Evolutionary conservation across 805 yeast species (phyloP).

Genomic region (Debaryomyces prosopidis): DNA sequence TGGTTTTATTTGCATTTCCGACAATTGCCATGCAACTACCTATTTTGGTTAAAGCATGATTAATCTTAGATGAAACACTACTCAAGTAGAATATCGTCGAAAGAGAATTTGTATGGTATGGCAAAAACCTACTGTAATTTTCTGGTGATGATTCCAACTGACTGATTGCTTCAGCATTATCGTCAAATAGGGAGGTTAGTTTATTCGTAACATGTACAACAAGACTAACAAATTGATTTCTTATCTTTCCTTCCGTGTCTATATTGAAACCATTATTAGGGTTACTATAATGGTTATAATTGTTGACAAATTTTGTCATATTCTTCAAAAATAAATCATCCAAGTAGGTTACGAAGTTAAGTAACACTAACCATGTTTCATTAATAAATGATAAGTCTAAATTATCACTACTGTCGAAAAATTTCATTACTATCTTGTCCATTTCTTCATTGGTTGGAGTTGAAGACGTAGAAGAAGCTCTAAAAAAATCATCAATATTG

Average conservation of each 20-base stretch:
- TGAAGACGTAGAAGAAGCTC: conserved; percentile 24
- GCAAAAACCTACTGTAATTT: conserved; percentile 36
- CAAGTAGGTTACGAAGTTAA: conserved; percentile 35
- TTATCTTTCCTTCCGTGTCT: conserved; percentile 30
- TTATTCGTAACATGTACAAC: conserved; percentile 25
- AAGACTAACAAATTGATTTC: conserved; percentile 24
- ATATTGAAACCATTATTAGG: conserved; percentile 21
- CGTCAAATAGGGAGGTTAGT: conserved; percentile 30
- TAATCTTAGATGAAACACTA: conserved; percentile 25
- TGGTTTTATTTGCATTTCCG: conserved; percentile 32
- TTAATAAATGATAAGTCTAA: conserved; percentile 41
- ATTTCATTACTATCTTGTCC: conserved; percentile 26
- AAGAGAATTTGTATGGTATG: conserved; percentile 40
- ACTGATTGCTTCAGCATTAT: conserved; percentile 20
- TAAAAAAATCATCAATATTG: conserved; percentile 34
- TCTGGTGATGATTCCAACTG: conserved; percentile 38
- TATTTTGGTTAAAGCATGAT: conserved; percentile 27
- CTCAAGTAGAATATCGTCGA: conserved; percentile 39
- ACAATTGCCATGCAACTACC: conserved; percentile 32
- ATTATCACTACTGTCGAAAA: conserved; percentile 39
- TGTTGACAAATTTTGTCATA: conserved; percentile 35
- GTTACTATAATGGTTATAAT: conserved; percentile 34
- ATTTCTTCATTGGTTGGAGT: conserved; percentile 24
- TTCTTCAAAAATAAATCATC: conserved; percentile 29
- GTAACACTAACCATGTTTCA: conserved; percentile 44